Percentiles rank a stretch among this genome's conserved stretches.
phyloP scores from a whole-genome alignment of 179 eudicot species.

The Beta macrorhiza region DNA sequence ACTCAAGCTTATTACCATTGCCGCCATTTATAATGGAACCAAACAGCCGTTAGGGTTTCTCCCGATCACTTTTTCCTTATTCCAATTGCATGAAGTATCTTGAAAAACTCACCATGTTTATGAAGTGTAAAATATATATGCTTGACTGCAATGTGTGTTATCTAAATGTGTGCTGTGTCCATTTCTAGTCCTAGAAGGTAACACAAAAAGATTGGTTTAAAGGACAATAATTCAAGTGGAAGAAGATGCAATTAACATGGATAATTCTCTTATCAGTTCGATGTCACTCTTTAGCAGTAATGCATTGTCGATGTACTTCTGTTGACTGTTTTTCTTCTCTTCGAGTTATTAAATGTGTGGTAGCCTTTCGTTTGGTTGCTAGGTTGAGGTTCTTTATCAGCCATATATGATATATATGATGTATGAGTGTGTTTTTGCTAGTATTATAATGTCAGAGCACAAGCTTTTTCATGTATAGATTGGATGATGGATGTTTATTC shows the following conservation, averaged over 20 bases:
- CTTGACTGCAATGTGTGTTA: not conserved
- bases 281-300: not conserved
- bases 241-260: not conserved
- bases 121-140: not conserved
- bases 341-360: not conserved
- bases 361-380: not conserved
- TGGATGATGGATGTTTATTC: conserved; percentile 29
- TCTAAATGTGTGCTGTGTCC: not conserved
- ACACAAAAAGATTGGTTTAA: not conserved
- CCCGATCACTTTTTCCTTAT: too few relatives aligned
- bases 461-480: conserved; percentile 6
- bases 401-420: not conserved
- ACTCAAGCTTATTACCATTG: too few relatives aligned
- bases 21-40: too few relatives aligned
- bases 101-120: not conserved
- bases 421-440: not conserved
- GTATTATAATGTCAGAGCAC: not conserved
- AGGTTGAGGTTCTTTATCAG: not conserved
- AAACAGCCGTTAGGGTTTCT: too few relatives aligned
- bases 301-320: not conserved
- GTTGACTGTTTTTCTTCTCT: not conserved
- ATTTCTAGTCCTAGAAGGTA: not conserved
- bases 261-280: not conserved
- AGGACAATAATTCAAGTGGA: not conserved
- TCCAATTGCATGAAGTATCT: not conserved